Conservation (phyloP, 1,139 yeast genomes). For the Scheffersomyces parashehatae region DNA sequence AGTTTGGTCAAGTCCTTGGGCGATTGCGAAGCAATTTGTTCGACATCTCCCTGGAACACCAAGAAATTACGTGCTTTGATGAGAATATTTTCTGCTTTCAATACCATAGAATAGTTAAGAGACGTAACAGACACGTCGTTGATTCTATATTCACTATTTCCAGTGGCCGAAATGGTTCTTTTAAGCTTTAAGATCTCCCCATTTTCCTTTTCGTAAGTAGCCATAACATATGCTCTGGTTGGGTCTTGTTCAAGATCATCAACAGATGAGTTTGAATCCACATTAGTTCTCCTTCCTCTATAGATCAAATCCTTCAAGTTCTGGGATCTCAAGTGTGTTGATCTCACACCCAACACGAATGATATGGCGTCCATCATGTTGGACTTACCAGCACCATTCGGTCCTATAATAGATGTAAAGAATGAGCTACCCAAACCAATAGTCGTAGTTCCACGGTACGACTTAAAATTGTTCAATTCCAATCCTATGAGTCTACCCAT, state of each 20-base stretch:
- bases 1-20: slow-evolving; percentile 72
- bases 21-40: slow-evolving; percentile 86
- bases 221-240: slow-evolving; percentile 74
- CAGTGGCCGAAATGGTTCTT: slow-evolving; percentile 55
- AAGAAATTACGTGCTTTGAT: slow-evolving; percentile 89
- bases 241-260: slow-evolving; percentile 42
- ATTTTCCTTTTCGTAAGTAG: slow-evolving; percentile 65
- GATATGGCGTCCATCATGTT: slow-evolving; percentile 99
- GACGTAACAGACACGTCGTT: slow-evolving; percentile 65
- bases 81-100: slow-evolving; percentile 80
- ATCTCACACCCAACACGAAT: slow-evolving; percentile 85
- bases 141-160: slow-evolving; percentile 69
- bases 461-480: slow-evolving; percentile 84
- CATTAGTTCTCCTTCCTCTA: slow-evolving; percentile 54
- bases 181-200: slow-evolving; percentile 55
- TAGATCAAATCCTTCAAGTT: slow-evolving; percentile 77
- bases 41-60: slow-evolving; percentile 97
- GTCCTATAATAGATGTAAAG: slow-evolving; percentile 93
- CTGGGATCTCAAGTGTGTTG: slow-evolving; percentile 74
- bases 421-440: slow-evolving; percentile 82
- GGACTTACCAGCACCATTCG: slow-evolving; percentile 97
- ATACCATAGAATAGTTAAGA: slow-evolving; percentile 60
- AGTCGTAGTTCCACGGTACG: slow-evolving; percentile 73
- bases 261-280: slow-evolving; percentile 16
- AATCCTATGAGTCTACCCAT: slow-evolving; percentile 82